Percentiles rank a stretch among this genome's conserved stretches.
Evolutionary conservation across 83 land plant genomes (phyloP).

Genomic region (Isoetes engelmannii): DNA sequence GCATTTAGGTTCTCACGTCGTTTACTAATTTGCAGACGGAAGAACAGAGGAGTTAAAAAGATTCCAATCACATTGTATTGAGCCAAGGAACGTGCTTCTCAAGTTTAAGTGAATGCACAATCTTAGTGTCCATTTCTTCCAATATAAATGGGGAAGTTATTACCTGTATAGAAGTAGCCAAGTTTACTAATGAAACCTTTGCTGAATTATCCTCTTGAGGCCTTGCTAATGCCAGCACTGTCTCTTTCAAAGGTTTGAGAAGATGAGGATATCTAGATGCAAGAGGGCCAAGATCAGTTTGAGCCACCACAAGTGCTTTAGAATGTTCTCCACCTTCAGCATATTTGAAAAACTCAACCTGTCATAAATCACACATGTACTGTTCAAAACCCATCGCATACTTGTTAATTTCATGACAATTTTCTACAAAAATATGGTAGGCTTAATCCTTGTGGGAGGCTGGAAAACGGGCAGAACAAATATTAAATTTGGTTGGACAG

Average conservation of each 20-base stretch:
- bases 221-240: slow-evolving; percentile 61
- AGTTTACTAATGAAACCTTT: slow-evolving; percentile 41
- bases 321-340: slow-evolving; percentile 58
- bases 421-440: too few relatives aligned
- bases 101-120: too few relatives aligned
- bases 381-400: not conserved
- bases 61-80: too few relatives aligned
- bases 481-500: too few relatives aligned
- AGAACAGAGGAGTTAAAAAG: too few relatives aligned
- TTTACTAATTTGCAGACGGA: not conserved
- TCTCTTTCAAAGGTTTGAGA: slow-evolving; percentile 88
- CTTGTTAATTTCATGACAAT: too few relatives aligned
- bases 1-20: not conserved
- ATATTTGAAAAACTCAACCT: slow-evolving; percentile 86
- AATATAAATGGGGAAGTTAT: not conserved
- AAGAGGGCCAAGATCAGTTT: slow-evolving; percentile 76
- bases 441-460: too few relatives aligned
- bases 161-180: slow-evolving; percentile 81
- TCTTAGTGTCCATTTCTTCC: too few relatives aligned
- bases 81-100: too few relatives aligned
- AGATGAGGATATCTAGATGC: slow-evolving; percentile 61
- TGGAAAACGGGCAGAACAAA: too few relatives aligned
- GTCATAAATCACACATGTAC: not conserved
- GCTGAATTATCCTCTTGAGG: slow-evolving; percentile 40
- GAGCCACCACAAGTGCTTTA: slow-evolving; percentile 66